phyloP scores from a whole-genome alignment of 371 early-diverging fungal genomes.

The Umbelopsis sp. region DNA sequence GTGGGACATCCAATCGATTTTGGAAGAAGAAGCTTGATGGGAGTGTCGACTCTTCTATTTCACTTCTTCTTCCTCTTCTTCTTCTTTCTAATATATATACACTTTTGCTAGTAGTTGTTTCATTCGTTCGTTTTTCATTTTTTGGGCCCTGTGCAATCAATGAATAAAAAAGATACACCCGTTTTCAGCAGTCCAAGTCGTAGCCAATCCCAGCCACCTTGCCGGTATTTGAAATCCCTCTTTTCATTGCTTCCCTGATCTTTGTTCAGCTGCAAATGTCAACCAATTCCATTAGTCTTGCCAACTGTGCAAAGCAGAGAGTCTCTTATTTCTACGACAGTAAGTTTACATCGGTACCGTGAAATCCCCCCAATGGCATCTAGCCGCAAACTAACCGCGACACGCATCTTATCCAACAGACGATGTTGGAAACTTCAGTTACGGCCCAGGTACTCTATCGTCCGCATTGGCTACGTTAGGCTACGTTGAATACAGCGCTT shows the following conservation, averaged over 20 bases:
- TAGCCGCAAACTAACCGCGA: background rate
- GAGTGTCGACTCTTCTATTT: conserved; percentile 12
- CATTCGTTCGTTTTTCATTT: background rate
- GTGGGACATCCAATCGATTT: conserved; percentile 42
- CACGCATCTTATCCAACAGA: conserved; percentile 31
- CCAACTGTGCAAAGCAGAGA: conserved; percentile 54
- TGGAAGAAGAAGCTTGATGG: conserved; percentile 41
- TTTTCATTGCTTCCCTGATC: conserved; percentile 3
- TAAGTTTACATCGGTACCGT: conserved; percentile 22
- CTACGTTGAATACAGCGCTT: background rate
- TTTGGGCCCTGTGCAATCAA: conserved; percentile 11
- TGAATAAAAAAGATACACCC: conserved; percentile 13
- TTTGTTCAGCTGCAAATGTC: background rate
- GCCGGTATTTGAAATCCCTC: background rate
- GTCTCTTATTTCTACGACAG: conserved; percentile 62
- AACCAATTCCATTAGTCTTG: conserved; percentile 51
- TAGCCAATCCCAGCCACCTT: background rate
- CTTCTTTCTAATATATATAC: conserved; percentile 20
- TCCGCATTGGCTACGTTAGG: background rate
- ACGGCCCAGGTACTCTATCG: conserved; percentile 45
- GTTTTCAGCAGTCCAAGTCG: no score
- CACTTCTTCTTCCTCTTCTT: conserved; percentile 12
- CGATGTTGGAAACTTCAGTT: conserved; percentile 70
- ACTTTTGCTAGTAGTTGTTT: conserved; percentile 1
- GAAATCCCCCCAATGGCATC: background rate